Base-by-base conservation (phyloP, 1,284 basidiomycete genomes). In the Thecaphora thlaspeos region DNA sequence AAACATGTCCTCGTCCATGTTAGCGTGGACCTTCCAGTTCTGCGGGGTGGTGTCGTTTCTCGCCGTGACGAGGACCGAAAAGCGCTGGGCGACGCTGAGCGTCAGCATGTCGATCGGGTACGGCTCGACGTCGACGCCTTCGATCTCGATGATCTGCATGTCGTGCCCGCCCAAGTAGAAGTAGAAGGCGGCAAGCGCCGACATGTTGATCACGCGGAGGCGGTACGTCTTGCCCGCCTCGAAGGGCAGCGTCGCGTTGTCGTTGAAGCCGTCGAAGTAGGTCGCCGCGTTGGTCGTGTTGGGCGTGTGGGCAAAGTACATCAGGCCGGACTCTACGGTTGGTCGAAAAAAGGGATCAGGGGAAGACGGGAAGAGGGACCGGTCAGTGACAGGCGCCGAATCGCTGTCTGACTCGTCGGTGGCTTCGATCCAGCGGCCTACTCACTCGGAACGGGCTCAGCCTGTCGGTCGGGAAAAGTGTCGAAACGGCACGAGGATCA, bases 11-110 rank as follows among this genome's bases (percentile, higher is more conserved):
- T 73, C 67, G 55, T 91, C 89, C 84, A 96, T 90, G 81, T 91
- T 89, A 22, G 89, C 88, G 74, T 92, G 90, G 59, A 98, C 85
- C 40, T 84, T 85, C 85, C 87, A 97, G 81, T 96, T 95, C 19
- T 83, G 80, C 2, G 61, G 52, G 15, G 81, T 81, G 0, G 89
- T 88, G 69, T 91, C 89, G 78, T 92, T 91, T 51, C 88, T 85
- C 11, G 94, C 61, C 9, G 45, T 70, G 47, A 69, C 63, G n/a
- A 75, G 53, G 19, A 69, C 63, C 40, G 58, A 62, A 50, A 60
- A 68, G 41, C 72, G 59, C 55, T 75, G 69, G 24, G 64, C 72
- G 7, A 56, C 59, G 34, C 54, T 24, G 38, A 75, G 41, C 18
- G 56, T 41, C 30, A 75, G 39, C 24, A 62, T 61, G 22, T 64